Evolutionary conservation across 495 filamentous ascomycete species (phyloP), one percentile per base, ranked within the genome.

Genomic region (Annulohypoxylon stygium): DNA sequence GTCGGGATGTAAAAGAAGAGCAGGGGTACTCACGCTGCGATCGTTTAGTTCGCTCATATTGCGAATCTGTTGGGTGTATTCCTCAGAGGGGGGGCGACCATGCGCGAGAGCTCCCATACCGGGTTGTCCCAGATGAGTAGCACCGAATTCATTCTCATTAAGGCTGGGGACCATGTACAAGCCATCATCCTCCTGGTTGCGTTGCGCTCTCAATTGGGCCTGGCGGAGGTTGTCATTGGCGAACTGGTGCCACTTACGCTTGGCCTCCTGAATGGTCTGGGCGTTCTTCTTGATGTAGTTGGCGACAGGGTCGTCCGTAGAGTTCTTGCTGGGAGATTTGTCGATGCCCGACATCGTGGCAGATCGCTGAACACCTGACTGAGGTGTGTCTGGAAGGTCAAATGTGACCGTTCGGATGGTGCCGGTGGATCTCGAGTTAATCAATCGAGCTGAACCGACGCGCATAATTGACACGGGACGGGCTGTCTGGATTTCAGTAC

Each of bases 201-300:
- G 10, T 3, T 54, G 10, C 50, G 5, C 2, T 26, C 25, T 2
- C 14, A 3, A 14, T 12, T 54, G 23, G 12, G 23, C 25, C 25
- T 54, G 1, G 50, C 25, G 50, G 11, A 4, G 50, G 3, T 2
- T 4, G 50, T 16, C 30, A 2, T 4, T 14, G 10, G 12, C 25
- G 12, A 7, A 11, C 25, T 30, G 25, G 11, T 33, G 25, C 25
- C 25, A 54, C 20, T 33, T 33, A 25, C 16, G 8, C 7, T 14
- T 30, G 3, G 50, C 50, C 9, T 26, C 25, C 12, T 54, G 9
- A 10, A 54, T 33, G 0, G 1, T 25, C 25, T 45, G 2, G 23
- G 54, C 43, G 11, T 66, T 14, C 16, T 50, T 57, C 16, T 55
- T 47, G 37, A 66, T 47, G 20, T 71, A 71, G 9, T 55, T 62